Percentiles rank a stretch among this genome's conserved stretches.
phyloP scores from a whole-genome alignment of 371 early-diverging fungal genomes.

The Circinella umbellata region DNA sequence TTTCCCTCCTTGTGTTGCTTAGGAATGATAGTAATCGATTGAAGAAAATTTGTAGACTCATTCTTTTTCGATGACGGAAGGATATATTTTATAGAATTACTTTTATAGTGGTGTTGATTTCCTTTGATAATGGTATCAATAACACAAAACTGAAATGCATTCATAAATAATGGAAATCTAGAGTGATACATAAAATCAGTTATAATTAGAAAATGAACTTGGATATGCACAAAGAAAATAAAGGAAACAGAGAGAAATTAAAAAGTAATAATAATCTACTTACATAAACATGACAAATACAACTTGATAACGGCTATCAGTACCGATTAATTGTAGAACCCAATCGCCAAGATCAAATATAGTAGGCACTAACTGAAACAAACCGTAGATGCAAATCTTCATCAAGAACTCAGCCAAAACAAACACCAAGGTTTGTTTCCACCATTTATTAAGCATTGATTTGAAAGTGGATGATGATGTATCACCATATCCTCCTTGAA shows the following conservation, averaged over 20 bases:
- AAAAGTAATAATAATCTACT: constrained; percentile 7
- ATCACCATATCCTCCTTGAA: background rate
- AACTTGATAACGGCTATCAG: constrained; percentile 34
- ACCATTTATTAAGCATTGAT: constrained; percentile 26
- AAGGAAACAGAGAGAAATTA: background rate
- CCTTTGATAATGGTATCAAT: constrained; percentile 67
- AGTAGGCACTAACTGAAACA: constrained; percentile 32
- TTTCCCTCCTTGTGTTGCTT: background rate
- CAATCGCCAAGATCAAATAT: constrained; percentile 39
- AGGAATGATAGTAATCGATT: background rate
- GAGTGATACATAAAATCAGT: background rate
- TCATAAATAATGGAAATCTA: constrained; percentile 66
- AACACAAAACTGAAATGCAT: constrained; percentile 69
- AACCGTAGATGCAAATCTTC: constrained; percentile 41
- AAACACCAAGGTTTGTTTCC: constrained; percentile 36
- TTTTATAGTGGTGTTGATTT: background rate
- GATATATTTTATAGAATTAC: background rate
- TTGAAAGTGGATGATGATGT: constrained; percentile 5
- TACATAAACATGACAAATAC: constrained; percentile 55
- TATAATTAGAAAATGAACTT: background rate
- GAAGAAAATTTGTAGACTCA: background rate
- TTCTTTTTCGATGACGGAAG: constrained; percentile 5
- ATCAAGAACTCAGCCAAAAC: constrained; percentile 32
- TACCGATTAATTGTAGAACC: constrained; percentile 31
- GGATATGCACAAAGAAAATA: no score